Evolutionary conservation across 306 rosid genomes (phyloP).

Genomic region (Heteromeles arbutifolia): DNA sequence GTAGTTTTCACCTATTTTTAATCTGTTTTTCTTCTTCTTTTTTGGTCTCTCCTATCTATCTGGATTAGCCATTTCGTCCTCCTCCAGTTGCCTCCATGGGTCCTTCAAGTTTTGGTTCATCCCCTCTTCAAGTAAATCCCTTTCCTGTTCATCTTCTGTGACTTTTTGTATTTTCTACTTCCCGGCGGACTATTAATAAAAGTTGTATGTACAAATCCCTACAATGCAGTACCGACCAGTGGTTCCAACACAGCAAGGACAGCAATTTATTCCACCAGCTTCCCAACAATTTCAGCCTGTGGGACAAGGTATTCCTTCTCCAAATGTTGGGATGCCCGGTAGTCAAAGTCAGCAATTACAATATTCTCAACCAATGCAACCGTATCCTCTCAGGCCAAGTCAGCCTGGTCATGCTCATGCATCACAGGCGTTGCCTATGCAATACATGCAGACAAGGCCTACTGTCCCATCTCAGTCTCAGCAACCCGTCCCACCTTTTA

Average conservation of each 20-base stretch:
- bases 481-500: conserved; percentile 54
- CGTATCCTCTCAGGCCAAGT: conserved; percentile 62
- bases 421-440: conserved; percentile 58
- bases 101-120: conserved; percentile 36
- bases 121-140: conserved; percentile 20
- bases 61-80: conserved; percentile 24
- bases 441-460: conserved; percentile 73
- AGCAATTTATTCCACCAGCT: conserved; percentile 47
- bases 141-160: not conserved
- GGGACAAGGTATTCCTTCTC: conserved; percentile 63
- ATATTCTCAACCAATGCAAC: conserved; percentile 82
- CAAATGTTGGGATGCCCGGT: conserved; percentile 59
- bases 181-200: conserved; percentile 8
- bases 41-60: not conserved
- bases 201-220: conserved; percentile 11
- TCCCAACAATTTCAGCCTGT: conserved; percentile 67
- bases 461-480: conserved; percentile 63
- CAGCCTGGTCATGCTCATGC: conserved; percentile 62
- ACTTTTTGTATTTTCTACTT: conserved; percentile 12
- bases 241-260: conserved; percentile 74
- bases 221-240: conserved; percentile 66
- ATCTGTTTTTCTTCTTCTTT: not conserved
- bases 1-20: not conserved
- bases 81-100: conserved; percentile 29
- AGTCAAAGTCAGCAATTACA: conserved; percentile 69